A percentile compares a stretch with the other conserved stretches of the same genome.
phyloP scores from a whole-genome alignment of 2,329 filamentous ascomycete genomes.

The Epicoccum sorghinum region DNA sequence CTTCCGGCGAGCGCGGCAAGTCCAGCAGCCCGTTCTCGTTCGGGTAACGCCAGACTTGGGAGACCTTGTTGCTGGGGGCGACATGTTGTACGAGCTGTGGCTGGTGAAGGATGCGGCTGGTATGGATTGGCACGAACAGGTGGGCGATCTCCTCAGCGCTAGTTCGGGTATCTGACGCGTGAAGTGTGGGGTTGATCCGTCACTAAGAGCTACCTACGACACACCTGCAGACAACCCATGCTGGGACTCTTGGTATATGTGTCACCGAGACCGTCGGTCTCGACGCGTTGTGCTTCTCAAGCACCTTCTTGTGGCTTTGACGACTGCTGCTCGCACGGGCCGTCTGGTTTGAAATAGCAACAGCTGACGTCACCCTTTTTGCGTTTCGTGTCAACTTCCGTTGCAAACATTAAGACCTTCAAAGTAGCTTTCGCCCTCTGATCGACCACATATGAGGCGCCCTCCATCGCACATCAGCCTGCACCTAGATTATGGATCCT shows the following conservation, averaged over 20 bases:
- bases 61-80: not conserved
- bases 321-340: not conserved
- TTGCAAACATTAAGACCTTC: not conserved
- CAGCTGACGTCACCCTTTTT: constrained; percentile 1
- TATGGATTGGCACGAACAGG: constrained; percentile 4
- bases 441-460: not conserved
- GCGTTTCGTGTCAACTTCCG: not conserved
- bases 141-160: constrained; percentile 11
- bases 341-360: not conserved
- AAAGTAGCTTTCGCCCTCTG: not conserved
- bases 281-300: not conserved
- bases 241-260: not conserved
- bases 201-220: not conserved
- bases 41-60: constrained; percentile 3
- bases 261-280: not conserved
- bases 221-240: not conserved
- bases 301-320: not conserved
- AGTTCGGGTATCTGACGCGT: constrained; percentile 2
- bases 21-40: constrained; percentile 13
- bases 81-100: constrained; percentile 13
- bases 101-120: constrained; percentile 8
- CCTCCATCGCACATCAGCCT: not conserved
- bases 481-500: not conserved
- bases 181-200: not conserved
- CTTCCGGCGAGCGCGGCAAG: constrained; percentile 13